Conservation (phyloP, 257 asterid genomes). For the Solanum phureja region DNA sequence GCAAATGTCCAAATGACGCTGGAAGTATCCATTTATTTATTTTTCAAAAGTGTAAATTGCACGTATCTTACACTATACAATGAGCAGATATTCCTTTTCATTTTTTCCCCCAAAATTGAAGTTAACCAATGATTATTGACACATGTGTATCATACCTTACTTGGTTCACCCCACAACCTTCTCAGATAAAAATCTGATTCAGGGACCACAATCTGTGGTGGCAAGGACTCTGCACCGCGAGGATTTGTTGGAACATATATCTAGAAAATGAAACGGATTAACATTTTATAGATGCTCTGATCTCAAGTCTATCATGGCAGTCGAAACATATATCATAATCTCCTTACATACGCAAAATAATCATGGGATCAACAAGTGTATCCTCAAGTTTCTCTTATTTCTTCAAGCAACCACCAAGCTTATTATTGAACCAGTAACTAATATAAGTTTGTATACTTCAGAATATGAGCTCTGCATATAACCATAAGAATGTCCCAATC, state of each 20-base stretch:
- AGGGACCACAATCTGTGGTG: conserved; percentile 91
- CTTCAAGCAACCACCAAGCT: background rate
- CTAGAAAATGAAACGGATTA: conserved; percentile 25
- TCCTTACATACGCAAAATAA: background rate
- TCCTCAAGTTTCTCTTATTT: background rate
- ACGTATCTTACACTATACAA: background rate
- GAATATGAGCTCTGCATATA: background rate
- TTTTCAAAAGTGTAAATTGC: background rate
- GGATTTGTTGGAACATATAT: conserved; percentile 91
- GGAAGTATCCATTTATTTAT: background rate
- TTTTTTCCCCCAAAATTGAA: background rate
- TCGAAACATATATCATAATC: conserved; percentile 10
- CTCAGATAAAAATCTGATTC: conserved; percentile 82
- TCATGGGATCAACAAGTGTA: background rate
- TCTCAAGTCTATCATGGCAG: background rate
- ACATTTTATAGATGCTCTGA: background rate
- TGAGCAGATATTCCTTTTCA: background rate
- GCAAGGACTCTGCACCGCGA: conserved; percentile 94
- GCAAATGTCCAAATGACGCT: background rate
- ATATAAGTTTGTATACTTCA: background rate
- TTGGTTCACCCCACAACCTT: conserved; percentile 99
- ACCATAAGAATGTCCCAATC: background rate
- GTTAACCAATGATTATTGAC: background rate
- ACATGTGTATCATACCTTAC: conserved; percentile 43
- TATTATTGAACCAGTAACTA: background rate